Percentiles rank a stretch among this genome's conserved stretches.
Conservation (phyloP, 768 basidiomycete genomes). For the Chalciporus piperatus region DNA sequence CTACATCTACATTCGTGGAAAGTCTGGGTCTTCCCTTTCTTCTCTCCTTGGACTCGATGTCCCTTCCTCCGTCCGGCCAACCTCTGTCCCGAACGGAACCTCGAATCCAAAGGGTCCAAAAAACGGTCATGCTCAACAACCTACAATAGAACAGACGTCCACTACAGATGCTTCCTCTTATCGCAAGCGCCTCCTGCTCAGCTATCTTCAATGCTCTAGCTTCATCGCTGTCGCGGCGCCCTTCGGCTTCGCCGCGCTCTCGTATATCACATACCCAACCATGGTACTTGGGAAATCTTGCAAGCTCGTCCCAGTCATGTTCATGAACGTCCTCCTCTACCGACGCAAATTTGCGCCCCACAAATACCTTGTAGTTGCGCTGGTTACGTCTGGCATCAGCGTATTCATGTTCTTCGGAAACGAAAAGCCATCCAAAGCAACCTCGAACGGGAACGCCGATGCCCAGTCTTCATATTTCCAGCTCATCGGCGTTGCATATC, state of each 20-base stretch:
- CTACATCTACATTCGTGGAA: conserved; percentile 68
- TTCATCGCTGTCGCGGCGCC: conserved; percentile 91
- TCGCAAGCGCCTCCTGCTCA: conserved; percentile 53
- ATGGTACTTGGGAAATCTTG: conserved; percentile 99
- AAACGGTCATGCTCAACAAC: conserved; percentile 30
- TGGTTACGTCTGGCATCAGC: conserved; percentile 89
- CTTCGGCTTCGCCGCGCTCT: conserved; percentile 92
- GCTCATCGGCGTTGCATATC: conserved; percentile 69
- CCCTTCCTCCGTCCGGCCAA: conserved; percentile 23
- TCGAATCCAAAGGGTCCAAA: conserved; percentile 34
- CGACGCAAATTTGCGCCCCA: conserved; percentile 88
- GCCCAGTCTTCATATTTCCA: conserved; percentile 47
- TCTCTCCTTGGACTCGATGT: conserved; percentile 60
- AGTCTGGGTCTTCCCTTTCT: conserved; percentile 47
- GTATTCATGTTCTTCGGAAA: conserved; percentile 90
- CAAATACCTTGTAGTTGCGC: conserved; percentile 93
- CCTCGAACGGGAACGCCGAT: conserved; percentile 32
- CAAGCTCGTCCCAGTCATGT: conserved; percentile 97
- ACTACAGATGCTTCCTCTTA: conserved; percentile 34
- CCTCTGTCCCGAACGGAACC: conserved; percentile 26
- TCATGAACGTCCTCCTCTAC: conserved; percentile 96
- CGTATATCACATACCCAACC: conserved; percentile 96
- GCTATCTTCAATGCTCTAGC: conserved; percentile 80
- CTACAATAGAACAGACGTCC: conserved; percentile 24
- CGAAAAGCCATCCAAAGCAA: conserved; percentile 41